Base-by-base conservation (phyloP, 2,329 filamentous ascomycete species). In the Venturia effusa region DNA sequence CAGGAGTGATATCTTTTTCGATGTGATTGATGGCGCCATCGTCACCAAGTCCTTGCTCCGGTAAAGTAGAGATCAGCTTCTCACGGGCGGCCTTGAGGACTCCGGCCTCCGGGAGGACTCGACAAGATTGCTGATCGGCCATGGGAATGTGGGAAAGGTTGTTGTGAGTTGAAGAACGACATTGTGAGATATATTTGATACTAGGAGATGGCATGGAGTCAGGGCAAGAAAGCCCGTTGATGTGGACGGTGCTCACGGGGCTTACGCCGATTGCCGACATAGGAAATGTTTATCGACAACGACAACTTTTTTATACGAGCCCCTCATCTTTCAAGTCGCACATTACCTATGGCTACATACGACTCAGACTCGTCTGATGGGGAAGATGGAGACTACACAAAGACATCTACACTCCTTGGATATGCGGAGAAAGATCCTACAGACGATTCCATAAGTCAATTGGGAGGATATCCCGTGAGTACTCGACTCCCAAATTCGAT, bases 321-420 rank as follows among this genome's bases (percentile, higher is more conserved):
- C 43, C 43, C 43, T 48, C 43, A 27, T 24, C 22, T n/a, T n/a
- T 1, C 30, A 34, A 19, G 4, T 13, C 19, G 27, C 30, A 34
- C n/a, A 32, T 37, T 7, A 4, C n/a, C 13, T 1, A 63, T 63
- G 61, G 45, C 61, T 24, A 24, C 45, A 15, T 95, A 96, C 77
- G 91, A 96, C 70, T 95, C 90, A 73, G 92, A 97, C 70, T 91
- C 88, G 1, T 93, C 90, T 0, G 85, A 81, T 34, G 78, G 80
- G 43, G 89, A 84, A 54, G 55, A 48, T 64, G 82, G 85, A 17
- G 83, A 84, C 59, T 91, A 85, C 66, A 88, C 86, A 22, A 88
- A 90, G 74, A 97, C 94, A 7, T 90, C 89, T 68, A 92, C 97
- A 1, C 84, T 97, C 1, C 83, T 99, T 15, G 94, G 94, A 4